Percentiles rank a stretch among this genome's conserved stretches.
Evolutionary conservation across 2,329 filamentous ascomycete genomes (phyloP).

Genomic region (Pseudofabraea citricarpa): DNA sequence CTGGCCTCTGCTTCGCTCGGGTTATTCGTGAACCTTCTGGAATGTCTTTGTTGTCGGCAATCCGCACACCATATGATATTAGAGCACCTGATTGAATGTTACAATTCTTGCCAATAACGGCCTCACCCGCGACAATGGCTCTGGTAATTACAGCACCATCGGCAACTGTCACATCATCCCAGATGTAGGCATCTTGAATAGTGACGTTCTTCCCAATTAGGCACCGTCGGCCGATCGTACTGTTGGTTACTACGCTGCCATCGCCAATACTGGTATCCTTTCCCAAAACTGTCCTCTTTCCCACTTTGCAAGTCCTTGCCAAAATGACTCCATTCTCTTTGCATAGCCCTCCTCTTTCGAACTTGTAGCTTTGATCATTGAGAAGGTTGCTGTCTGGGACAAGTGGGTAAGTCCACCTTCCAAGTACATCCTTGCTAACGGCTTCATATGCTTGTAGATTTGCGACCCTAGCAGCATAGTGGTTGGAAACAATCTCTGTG

Average conservation of each 20-base stretch:
- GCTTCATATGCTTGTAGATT: slow-evolving; percentile 88
- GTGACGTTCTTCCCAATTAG: slow-evolving; percentile 80
- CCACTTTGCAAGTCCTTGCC: slow-evolving; percentile 65
- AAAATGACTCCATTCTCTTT: slow-evolving; percentile 74
- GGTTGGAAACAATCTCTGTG: slow-evolving; percentile 74
- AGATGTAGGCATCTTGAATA: slow-evolving; percentile 78
- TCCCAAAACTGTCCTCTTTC: slow-evolving; percentile 69
- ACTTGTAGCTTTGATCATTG: slow-evolving; percentile 69
- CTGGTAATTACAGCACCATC: slow-evolving; percentile 67
- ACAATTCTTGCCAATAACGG: slow-evolving; percentile 65
- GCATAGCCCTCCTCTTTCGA: slow-evolving; percentile 66
- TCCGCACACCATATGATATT: slow-evolving; percentile 71
- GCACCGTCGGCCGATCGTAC: slow-evolving; percentile 79
- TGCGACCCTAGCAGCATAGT: slow-evolving; percentile 81
- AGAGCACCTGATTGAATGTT: slow-evolving; percentile 68
- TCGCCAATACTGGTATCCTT: slow-evolving; percentile 71
- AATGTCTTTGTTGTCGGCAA: slow-evolving; percentile 57
- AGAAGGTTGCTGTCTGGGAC: slow-evolving; percentile 86
- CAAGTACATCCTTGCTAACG: slow-evolving; percentile 80
- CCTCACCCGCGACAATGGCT: slow-evolving; percentile 73
- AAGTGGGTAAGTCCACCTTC: slow-evolving; percentile 82
- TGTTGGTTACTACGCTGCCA: slow-evolving; percentile 64
- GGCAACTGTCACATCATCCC: slow-evolving; percentile 76
- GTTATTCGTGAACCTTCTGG: slow-evolving; percentile 32
- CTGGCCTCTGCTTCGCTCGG: slow-evolving; percentile 32